Evolutionary conservation across 495 filamentous ascomycete genomes (phyloP).

Genomic region (Pseudomonodictys pantanalensis): DNA sequence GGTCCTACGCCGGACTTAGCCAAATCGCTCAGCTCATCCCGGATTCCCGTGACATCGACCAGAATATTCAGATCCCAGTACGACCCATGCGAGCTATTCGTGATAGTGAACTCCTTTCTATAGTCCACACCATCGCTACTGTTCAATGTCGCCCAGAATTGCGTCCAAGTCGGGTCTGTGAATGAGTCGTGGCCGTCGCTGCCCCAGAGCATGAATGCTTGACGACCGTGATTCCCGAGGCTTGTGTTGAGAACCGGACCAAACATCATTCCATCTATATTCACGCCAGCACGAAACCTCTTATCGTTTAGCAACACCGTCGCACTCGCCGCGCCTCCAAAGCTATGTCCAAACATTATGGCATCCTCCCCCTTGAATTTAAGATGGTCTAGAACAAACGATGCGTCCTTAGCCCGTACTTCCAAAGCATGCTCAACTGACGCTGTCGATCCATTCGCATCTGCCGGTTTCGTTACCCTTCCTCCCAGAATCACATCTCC

Average conservation of each 20-base stretch:
- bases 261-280: slow-evolving; percentile 14
- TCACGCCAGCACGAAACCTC: not conserved
- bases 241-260: slow-evolving; percentile 4
- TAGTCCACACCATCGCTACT: not conserved
- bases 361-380: not conserved
- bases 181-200: not conserved
- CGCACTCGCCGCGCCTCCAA: slow-evolving; percentile 6
- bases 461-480: not conserved
- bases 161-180: not conserved
- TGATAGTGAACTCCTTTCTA: not conserved
- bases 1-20: not conserved
- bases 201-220: slow-evolving; percentile 1
- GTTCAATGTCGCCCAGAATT: slow-evolving; percentile 3
- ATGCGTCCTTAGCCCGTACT: slow-evolving; percentile 3
- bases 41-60: not conserved
- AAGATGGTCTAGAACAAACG: slow-evolving; percentile 6
- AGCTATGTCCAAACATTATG: slow-evolving; percentile 10
- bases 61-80: slow-evolving; percentile 4
- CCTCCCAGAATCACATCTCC: slow-evolving; percentile 9
- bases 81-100: slow-evolving; percentile 1
- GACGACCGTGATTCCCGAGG: not conserved
- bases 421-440: slow-evolving; percentile 8
- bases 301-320: slow-evolving; percentile 4
- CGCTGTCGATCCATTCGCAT: not conserved
- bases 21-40: not conserved